phyloP scores from a whole-genome alignment of 768 basidiomycete species.

The Imleria badia region DNA sequence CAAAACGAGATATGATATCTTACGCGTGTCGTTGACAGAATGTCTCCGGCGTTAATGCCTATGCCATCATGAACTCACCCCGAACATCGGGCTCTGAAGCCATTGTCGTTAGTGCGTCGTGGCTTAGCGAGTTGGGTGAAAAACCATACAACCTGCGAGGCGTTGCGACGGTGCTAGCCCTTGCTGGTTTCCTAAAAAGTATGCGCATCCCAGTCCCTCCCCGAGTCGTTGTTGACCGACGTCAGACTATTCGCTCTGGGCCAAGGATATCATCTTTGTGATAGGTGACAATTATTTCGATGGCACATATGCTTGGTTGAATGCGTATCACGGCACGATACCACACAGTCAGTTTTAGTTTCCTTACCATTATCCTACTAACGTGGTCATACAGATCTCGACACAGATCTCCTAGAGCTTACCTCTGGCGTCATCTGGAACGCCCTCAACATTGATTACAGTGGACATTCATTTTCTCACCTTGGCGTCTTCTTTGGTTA shows the following conservation, averaged over 20 bases:
- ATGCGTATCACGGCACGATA: constrained; percentile 69
- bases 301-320: constrained; percentile 92
- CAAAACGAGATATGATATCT: not conserved
- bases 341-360: constrained; percentile 58
- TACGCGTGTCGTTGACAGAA: constrained; percentile 37
- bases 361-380: not conserved
- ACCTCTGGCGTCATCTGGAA: constrained; percentile 94
- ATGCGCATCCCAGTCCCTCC: constrained; percentile 16
- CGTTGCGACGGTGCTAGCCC: constrained; percentile 75
- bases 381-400: constrained; percentile 48
- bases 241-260: constrained; percentile 86
- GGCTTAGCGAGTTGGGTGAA: constrained; percentile 66
- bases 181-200: constrained; percentile 89
- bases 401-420: constrained; percentile 59
- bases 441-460: constrained; percentile 91
- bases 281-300: constrained; percentile 86
- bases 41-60: constrained; percentile 72
- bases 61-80: constrained; percentile 79
- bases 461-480: constrained; percentile 95
- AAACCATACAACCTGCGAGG: constrained; percentile 79
- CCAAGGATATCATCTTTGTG: constrained; percentile 90
- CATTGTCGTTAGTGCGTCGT: constrained; percentile 89
- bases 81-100: constrained; percentile 93
- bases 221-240: constrained; percentile 1
- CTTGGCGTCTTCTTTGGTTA: constrained; percentile 92